Evolutionary conservation across 2,329 filamentous ascomycete species (phyloP).

Genomic region (Monilinia aucupariae): DNA sequence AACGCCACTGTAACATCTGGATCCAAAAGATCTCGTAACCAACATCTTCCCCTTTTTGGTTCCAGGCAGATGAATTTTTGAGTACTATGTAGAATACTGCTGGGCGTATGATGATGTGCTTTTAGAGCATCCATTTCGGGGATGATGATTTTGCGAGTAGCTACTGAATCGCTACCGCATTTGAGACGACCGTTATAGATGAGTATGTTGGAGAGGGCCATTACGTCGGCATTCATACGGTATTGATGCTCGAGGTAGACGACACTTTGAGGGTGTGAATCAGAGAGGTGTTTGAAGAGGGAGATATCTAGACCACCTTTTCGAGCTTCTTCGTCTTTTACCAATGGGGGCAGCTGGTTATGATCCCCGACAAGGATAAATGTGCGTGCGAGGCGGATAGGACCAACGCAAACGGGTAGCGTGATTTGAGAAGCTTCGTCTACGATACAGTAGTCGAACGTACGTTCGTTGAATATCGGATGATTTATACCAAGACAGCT

Average conservation of each 20-base stretch:
- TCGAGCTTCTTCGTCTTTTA: constrained; percentile 84
- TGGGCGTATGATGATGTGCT: constrained; percentile 50
- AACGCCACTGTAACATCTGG: constrained; percentile 74
- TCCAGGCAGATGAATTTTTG: constrained; percentile 52
- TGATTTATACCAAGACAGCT: constrained; percentile 93
- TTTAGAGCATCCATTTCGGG: constrained; percentile 59
- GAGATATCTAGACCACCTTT: constrained; percentile 85
- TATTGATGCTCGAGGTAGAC: constrained; percentile 94
- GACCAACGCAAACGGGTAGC: constrained; percentile 86
- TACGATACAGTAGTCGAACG: constrained; percentile 97
- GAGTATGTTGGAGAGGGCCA: constrained; percentile 85
- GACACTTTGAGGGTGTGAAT: constrained; percentile 79
- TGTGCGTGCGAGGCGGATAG: constrained; percentile 84
- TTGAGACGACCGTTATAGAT: constrained; percentile 90
- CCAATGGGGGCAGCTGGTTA: constrained; percentile 88
- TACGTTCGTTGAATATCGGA: constrained; percentile 76
- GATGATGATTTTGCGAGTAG: constrained; percentile 61
- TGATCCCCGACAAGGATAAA: constrained; percentile 97
- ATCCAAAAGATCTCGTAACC: constrained; percentile 67
- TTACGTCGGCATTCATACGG: constrained; percentile 96
- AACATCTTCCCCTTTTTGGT: constrained; percentile 51
- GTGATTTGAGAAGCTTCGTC: constrained; percentile 98
- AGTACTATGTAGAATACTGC: constrained; percentile 26
- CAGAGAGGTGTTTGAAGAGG: constrained; percentile 88
- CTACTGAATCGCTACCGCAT: constrained; percentile 76